A percentile compares a stretch with the other conserved stretches of the same genome.
Evolutionary conservation across 768 basidiomycete species (phyloP).

Genomic region (Russula sp.): DNA sequence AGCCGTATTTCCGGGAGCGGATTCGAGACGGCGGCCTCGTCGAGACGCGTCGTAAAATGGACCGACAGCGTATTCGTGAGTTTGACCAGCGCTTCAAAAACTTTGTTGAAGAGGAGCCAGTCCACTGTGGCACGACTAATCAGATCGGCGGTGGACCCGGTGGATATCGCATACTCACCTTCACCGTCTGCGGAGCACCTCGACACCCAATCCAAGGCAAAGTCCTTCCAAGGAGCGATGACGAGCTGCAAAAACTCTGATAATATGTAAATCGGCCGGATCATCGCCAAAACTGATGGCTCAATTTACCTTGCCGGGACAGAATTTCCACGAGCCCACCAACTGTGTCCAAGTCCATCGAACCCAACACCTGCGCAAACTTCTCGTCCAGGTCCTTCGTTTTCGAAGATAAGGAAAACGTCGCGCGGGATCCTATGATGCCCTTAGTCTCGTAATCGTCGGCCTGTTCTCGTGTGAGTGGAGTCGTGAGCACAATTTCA

Average conservation of each 20-base stretch:
- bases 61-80: slow-evolving; percentile 38
- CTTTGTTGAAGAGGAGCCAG: slow-evolving; percentile 47
- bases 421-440: no score
- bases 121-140: slow-evolving; percentile 38
- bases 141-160: not conserved
- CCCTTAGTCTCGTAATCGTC: no score
- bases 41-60: slow-evolving; percentile 31
- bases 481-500: not conserved
- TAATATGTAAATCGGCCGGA: not conserved
- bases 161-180: slow-evolving; percentile 36
- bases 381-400: no score
- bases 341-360: no score
- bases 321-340: no score
- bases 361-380: no score
- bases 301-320: no score
- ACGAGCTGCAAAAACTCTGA: slow-evolving; percentile 15
- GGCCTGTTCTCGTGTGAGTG: no score
- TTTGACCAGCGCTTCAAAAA: slow-evolving; percentile 38
- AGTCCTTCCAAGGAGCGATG: slow-evolving; percentile 14
- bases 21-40: slow-evolving; percentile 21
- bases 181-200: slow-evolving; percentile 34
- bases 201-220: slow-evolving; percentile 17
- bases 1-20: slow-evolving; percentile 19
- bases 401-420: no score
- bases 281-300: not conserved